phyloP scores from a whole-genome alignment of 768 basidiomycete species.

The Tylopilus subfusipes region DNA sequence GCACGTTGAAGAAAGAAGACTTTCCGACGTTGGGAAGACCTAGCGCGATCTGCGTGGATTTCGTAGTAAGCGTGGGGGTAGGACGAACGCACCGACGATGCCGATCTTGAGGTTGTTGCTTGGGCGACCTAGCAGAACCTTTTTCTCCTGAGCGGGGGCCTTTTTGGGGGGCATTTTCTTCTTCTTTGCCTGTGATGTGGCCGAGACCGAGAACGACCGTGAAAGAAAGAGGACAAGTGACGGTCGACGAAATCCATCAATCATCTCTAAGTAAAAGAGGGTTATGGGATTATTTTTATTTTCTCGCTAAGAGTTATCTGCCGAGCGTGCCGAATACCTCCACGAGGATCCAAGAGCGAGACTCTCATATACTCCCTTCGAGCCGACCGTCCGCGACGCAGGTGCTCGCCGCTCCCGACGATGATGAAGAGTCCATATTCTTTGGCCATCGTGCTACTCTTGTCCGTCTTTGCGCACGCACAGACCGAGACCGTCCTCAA shows the following conservation, averaged over 20 bases:
- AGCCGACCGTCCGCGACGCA: background rate
- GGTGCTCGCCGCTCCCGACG: constrained; percentile 6
- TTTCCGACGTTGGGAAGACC: constrained; percentile 97
- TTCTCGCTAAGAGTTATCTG: constrained; percentile 14
- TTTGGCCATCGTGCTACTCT: constrained; percentile 17
- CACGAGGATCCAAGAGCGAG: no score
- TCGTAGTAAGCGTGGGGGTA: background rate
- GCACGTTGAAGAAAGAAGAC: constrained; percentile 97
- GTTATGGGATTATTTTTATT: background rate
- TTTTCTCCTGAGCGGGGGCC: constrained; percentile 73
- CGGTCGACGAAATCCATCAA: constrained; percentile 31
- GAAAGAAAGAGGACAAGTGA: constrained; percentile 12
- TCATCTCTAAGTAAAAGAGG: constrained; percentile 16
- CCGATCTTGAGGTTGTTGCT: constrained; percentile 98
- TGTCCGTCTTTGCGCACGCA: constrained; percentile 27
- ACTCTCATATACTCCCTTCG: background rate
- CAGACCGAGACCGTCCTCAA: constrained; percentile 50
- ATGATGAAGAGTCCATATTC: constrained; percentile 22
- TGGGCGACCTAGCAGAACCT: constrained; percentile 82
- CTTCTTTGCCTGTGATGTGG: constrained; percentile 38
- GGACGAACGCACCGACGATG: constrained; percentile 81
- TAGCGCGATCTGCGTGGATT: constrained; percentile 28
- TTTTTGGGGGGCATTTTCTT: constrained; percentile 93
- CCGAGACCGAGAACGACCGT: constrained; percentile 38
- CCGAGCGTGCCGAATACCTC: constrained; percentile 17